Base-by-base conservation (phyloP, 1,284 basidiomycete genomes). In the Moniliella sp. region DNA sequence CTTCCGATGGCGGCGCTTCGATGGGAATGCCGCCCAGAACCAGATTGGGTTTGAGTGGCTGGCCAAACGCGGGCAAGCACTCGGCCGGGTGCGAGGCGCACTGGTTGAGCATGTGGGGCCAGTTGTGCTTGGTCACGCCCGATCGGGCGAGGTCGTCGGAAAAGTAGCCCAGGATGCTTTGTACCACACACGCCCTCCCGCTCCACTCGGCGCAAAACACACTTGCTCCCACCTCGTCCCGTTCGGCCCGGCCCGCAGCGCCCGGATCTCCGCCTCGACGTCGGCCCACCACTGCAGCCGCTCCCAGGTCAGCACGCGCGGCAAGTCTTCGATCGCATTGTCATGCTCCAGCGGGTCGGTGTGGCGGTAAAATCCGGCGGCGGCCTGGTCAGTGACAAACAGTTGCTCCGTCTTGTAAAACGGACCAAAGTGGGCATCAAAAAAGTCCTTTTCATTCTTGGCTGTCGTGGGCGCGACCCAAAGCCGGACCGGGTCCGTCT, bases 371-470 rank as follows among this genome's bases (percentile, higher is more conserved):
- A 38, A 25, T 11, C 15, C 31, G 25, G 27, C 33, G 9, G 17
- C 36, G 14, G 26, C 32, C 5, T 25, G 16, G 21, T 51, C 49
- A 47, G 50, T 54, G 16, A 54, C 66, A 61, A 93, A 94, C 11
- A 94, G 72, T 59, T 97, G 88, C 52, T 97, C 74, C 0, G 80
- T 71, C 16, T 83, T 74, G 62, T 91, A 97, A 64, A 94, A 94
- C 1, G 88, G 88, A 2, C 86, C 88, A 53, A 97, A 97, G 47
- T 81, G 71, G 37, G 78, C 66, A 62, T 97, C 88, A 48, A 97
- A 97, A 51, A 73, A 81, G 27, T 82, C 76, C 62, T 94, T 94
- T 58, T 88, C 77, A 4, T 73, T 41, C 39, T 76, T 82, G 59
- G 78, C 78, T 57, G 82, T 77, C 25, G 79, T 68, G 0, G 81